Conservation (phyloP, 805 yeast genomes). For the Lachancea dasiensis region DNA sequence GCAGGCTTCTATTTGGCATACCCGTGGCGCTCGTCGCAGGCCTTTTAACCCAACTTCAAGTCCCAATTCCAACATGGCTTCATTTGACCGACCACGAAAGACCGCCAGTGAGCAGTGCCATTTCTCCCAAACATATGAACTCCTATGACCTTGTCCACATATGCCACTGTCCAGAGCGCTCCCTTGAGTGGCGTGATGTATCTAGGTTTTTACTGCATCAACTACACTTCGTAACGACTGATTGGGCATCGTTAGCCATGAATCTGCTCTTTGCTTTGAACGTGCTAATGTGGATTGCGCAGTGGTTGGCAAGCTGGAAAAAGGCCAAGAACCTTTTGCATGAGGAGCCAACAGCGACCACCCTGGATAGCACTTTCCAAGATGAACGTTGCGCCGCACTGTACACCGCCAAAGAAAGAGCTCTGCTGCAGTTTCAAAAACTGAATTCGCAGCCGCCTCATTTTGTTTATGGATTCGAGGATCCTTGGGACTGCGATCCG, state of each 20-base stretch:
- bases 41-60: background rate
- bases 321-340: background rate
- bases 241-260: conserved; percentile 2
- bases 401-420: conserved; percentile 16
- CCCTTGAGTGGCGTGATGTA: conserved; percentile 6
- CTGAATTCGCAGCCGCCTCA: conserved; percentile 16
- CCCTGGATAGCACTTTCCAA: background rate
- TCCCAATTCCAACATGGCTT: conserved; percentile 5
- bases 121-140: background rate
- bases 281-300: background rate
- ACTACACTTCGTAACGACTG: background rate
- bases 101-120: background rate
- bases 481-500: background rate
- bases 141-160: background rate
- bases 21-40: conserved; percentile 7
- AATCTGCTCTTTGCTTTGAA: background rate
- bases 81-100: background rate
- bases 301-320: background rate
- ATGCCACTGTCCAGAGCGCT: conserved; percentile 5
- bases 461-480: conserved; percentile 6
- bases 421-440: conserved; percentile 22
- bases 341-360: background rate
- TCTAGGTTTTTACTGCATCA: conserved; percentile 3
- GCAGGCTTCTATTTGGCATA: conserved; percentile 4
- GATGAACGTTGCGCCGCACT: background rate